Evolutionary conservation across 768 basidiomycete species (phyloP).

Genomic region (Auricularia sp.): DNA sequence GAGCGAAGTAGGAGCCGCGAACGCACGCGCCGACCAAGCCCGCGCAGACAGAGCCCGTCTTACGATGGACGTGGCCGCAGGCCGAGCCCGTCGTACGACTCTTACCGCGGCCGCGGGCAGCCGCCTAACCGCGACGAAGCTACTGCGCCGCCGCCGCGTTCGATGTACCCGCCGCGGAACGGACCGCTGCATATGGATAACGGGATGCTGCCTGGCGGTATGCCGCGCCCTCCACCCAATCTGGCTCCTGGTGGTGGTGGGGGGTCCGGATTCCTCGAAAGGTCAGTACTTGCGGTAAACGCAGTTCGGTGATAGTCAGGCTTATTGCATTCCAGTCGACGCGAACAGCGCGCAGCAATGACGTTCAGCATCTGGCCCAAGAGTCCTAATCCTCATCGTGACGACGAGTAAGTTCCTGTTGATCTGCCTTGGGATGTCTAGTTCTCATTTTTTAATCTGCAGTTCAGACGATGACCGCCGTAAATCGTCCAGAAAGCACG

Average conservation of each 20-base stretch:
- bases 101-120: slow-evolving; percentile 38
- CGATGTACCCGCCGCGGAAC: slow-evolving; percentile 44
- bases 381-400: slow-evolving; percentile 61
- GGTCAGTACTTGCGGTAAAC: slow-evolving; percentile 32
- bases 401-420: slow-evolving; percentile 39
- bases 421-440: neutral
- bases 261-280: slow-evolving; percentile 51
- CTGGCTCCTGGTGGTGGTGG: slow-evolving; percentile 10
- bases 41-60: slow-evolving; percentile 10
- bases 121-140: slow-evolving; percentile 14
- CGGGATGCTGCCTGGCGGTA: too few species aligned
- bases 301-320: slow-evolving; percentile 2
- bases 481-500: slow-evolving; percentile 47
- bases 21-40: slow-evolving; percentile 15
- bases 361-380: slow-evolving; percentile 68
- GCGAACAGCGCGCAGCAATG: slow-evolving; percentile 50
- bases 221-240: neutral
- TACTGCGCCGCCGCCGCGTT: slow-evolving; percentile 35
- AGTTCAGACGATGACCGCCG: slow-evolving; percentile 37
- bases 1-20: slow-evolving; percentile 8
- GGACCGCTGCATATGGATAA: slow-evolving; percentile 18
- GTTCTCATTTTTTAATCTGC: neutral
- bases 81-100: slow-evolving; percentile 37
- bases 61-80: slow-evolving; percentile 13
- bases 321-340: slow-evolving; percentile 40